Percentiles rank a stretch among this genome's conserved stretches.
phyloP scores from a whole-genome alignment of 768 basidiomycete species.

The Boletus sp. region DNA sequence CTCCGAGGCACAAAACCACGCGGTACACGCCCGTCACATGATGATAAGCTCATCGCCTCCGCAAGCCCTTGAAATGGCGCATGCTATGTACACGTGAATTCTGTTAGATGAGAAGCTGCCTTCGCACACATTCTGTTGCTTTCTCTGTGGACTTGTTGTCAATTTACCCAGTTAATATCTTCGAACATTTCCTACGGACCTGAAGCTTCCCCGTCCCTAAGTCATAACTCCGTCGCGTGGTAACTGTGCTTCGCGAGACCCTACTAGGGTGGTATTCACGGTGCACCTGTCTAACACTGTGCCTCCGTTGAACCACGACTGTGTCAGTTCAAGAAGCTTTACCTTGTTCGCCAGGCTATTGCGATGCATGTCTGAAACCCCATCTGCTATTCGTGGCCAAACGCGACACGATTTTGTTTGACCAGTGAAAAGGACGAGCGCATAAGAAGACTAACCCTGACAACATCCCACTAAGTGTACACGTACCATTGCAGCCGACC shows the following conservation, averaged over 20 bases:
- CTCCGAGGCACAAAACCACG: neutral
- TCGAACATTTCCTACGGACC: neutral
- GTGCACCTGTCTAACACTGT: no score
- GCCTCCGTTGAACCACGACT: no score
- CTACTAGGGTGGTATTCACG: neutral
- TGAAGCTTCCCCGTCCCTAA: neutral
- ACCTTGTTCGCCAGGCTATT: no score
- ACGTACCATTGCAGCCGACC: neutral
- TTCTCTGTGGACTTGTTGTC: neutral
- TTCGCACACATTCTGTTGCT: neutral
- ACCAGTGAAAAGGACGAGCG: neutral
- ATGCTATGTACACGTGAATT: neutral
- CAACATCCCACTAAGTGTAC: neutral
- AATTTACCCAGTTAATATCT: neutral
- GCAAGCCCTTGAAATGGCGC: neutral
- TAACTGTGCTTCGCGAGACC: neutral
- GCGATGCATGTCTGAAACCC: no score
- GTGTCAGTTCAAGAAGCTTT: no score
- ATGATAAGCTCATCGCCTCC: neutral
- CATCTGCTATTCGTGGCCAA: no score
- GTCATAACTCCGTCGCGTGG: neutral
- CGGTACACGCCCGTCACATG: neutral
- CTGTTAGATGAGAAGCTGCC: neutral
- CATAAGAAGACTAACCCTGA: neutral
- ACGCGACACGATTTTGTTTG: neutral